Evolutionary conservation across 371 early-diverging fungal genomes (phyloP).

Genomic region (Syncephalastrum contaminatum): DNA sequence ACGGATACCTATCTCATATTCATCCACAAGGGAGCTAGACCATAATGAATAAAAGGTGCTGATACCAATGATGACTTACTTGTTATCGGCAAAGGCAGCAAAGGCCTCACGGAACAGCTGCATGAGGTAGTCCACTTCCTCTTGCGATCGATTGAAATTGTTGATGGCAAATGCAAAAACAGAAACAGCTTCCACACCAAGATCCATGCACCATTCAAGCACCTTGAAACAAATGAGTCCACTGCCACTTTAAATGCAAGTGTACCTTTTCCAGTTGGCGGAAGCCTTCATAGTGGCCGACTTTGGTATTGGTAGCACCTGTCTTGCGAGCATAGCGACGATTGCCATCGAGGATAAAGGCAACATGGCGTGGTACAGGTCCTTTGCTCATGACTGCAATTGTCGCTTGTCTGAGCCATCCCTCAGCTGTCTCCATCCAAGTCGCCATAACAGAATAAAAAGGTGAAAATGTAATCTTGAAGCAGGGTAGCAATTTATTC

Average conservation of each 20-base stretch:
- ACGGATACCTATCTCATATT: constrained; percentile 74
- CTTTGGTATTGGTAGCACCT: constrained; percentile 41
- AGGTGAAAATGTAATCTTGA: no score
- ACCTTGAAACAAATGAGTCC: constrained; percentile 46
- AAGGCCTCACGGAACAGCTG: constrained; percentile 78
- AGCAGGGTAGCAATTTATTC: no score
- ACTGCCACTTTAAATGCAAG: background rate
- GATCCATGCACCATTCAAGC: constrained; percentile 81
- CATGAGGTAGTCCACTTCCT: constrained; percentile 93
- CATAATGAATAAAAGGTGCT: constrained; percentile 19
- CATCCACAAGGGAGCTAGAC: constrained; percentile 70
- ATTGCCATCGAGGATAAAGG: constrained; percentile 99
- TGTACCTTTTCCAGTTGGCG: constrained; percentile 68
- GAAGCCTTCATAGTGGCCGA: constrained; percentile 89
- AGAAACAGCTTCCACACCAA: constrained; percentile 90
- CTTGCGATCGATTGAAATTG: constrained; percentile 91
- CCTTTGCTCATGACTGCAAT: constrained; percentile 66
- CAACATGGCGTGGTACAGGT: constrained; percentile 92
- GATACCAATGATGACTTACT: constrained; percentile 39
- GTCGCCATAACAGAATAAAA: no score
- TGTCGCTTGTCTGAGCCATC: no score
- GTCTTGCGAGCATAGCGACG: constrained; percentile 83
- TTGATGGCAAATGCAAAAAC: constrained; percentile 98
- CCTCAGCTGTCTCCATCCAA: no score
- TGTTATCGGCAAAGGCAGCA: constrained; percentile 66